These are phyloP conservation scores for Spathaspora boniae DNA, from an alignment of 805 yeast genomes.

Conservation along the genomic window DNA sequence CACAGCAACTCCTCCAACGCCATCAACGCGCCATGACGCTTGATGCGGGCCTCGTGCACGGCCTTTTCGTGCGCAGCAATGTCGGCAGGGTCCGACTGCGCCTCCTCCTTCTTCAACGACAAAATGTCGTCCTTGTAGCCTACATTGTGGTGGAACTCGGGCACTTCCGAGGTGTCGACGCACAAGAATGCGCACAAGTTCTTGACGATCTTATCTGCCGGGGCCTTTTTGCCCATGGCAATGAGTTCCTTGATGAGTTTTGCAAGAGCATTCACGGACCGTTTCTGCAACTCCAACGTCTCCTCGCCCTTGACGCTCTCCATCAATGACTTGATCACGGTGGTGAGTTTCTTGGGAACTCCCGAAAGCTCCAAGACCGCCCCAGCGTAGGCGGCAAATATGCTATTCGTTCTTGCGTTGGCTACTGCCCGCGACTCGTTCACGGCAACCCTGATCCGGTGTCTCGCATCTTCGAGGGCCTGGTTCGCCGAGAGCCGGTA, in stretches of 20 bases:
- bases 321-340: constrained; percentile 86
- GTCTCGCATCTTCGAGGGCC: constrained; percentile 74
- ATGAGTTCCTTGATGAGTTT: constrained; percentile 59
- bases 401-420: constrained; percentile 50
- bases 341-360: constrained; percentile 85
- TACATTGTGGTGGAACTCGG: constrained; percentile 75
- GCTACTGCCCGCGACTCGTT: constrained; percentile 60
- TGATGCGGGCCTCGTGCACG: constrained; percentile 69
- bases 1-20: constrained; percentile 60
- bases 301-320: constrained; percentile 83
- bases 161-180: constrained; percentile 94
- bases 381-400: constrained; percentile 74
- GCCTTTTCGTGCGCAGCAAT: constrained; percentile 58
- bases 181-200: constrained; percentile 90
- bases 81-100: constrained; percentile 58
- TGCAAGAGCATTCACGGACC: constrained; percentile 70
- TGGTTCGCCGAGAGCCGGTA: constrained; percentile 67
- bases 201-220: constrained; percentile 84
- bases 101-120: constrained; percentile 78
- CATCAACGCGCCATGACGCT: constrained; percentile 78
- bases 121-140: constrained; percentile 53
- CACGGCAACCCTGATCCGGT: constrained; percentile 62
- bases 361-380: constrained; percentile 61
- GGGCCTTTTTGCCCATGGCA: constrained; percentile 56
- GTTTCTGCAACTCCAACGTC: constrained; percentile 57